phyloP scores from a whole-genome alignment of 2,329 filamentous ascomycete genomes.

The Herpotrichia juniperi region DNA sequence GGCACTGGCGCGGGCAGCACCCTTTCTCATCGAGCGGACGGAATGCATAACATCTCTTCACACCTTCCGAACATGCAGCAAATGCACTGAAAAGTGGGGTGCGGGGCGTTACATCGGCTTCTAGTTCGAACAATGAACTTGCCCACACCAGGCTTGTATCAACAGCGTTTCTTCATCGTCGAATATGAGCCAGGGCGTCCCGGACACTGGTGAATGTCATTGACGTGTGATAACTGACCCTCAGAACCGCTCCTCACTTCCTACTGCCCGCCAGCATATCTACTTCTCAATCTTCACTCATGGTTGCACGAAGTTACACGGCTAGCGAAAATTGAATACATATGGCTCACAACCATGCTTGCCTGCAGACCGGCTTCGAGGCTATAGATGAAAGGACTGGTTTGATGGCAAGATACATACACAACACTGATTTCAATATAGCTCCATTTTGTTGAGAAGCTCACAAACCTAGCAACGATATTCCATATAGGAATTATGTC shows the following conservation, averaged over 20 bases:
- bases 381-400: constrained; percentile 69
- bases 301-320: constrained; percentile 90
- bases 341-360: constrained; percentile 64
- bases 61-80: constrained; percentile 39
- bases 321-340: constrained; percentile 80
- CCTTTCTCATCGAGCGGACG: constrained; percentile 43
- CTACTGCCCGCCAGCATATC: constrained; percentile 73
- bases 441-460: background rate
- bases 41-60: constrained; percentile 47
- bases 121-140: constrained; percentile 45
- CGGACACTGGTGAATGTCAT: background rate
- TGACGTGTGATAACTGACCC: background rate
- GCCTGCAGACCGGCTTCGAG: constrained; percentile 80
- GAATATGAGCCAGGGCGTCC: background rate
- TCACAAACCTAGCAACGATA: background rate
- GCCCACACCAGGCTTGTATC: constrained; percentile 40
- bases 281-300: constrained; percentile 74
- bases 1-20: constrained; percentile 39
- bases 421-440: background rate
- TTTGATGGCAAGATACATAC: constrained; percentile 87
- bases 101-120: constrained; percentile 44
- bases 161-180: constrained; percentile 19
- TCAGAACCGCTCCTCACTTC: background rate
- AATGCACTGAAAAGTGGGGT: constrained; percentile 43
- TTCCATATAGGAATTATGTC: background rate